Evolutionary conservation across 192 early-diverging fungal species (phyloP).

Genomic region (Podila epigama): DNA sequence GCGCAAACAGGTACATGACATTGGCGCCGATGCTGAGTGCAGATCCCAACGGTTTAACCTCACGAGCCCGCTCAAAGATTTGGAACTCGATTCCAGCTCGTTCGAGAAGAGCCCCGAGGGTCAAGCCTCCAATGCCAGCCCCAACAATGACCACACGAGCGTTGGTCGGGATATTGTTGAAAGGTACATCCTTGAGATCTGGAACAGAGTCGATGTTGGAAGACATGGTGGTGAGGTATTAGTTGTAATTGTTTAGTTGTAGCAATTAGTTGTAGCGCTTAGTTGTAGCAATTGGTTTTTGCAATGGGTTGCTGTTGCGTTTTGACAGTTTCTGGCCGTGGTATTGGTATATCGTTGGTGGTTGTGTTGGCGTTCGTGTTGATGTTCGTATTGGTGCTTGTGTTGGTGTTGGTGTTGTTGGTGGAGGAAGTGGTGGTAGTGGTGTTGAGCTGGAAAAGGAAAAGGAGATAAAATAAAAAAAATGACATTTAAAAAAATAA

Average conservation of each 20-base stretch:
- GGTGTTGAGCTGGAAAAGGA: too few relatives aligned
- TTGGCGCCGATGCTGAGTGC: slow-evolving; percentile 23
- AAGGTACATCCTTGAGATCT: neutral
- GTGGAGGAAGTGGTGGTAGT: too few relatives aligned
- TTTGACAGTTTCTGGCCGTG: too few relatives aligned
- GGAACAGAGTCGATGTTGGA: neutral
- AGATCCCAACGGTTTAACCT: slow-evolving; percentile 17
- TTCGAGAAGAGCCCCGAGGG: slow-evolving; percentile 10
- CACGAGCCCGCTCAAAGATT: slow-evolving; percentile 21
- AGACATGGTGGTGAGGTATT: neutral
- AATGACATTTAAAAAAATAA: too few relatives aligned
- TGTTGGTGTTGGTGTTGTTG: too few relatives aligned
- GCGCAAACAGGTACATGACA: slow-evolving; percentile 27
- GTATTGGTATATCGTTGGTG: too few relatives aligned
- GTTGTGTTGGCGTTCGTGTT: too few relatives aligned
- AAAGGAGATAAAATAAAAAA: too few relatives aligned
- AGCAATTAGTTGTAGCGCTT: neutral
- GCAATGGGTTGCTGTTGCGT: too few relatives aligned
- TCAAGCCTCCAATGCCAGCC: slow-evolving; percentile 23
- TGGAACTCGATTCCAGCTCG: slow-evolving; percentile 20
- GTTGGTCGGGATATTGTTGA: slow-evolving; percentile 2
- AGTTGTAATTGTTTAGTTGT: neutral
- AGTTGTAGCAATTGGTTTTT: too few relatives aligned
- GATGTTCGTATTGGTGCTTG: too few relatives aligned
- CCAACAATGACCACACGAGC: slow-evolving; percentile 23